Base-by-base conservation (phyloP, 352 stramenopile species). In the Globisporangium sylvaticum region DNA sequence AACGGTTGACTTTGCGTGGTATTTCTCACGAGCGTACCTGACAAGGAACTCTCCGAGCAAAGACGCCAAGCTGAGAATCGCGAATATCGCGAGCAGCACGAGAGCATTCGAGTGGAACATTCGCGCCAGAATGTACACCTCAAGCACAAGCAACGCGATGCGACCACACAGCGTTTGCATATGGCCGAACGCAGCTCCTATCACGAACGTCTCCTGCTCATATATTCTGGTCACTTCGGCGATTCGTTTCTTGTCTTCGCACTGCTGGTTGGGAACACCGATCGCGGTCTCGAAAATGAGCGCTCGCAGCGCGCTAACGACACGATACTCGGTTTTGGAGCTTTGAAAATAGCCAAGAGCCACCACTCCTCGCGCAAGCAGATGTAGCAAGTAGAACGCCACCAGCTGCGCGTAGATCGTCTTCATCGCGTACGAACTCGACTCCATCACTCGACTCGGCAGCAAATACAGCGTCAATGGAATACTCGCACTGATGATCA, bases 391-490 rank as follows among this genome's bases (percentile, higher is more conserved):
- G 58, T 81, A 81, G 10, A 79, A 27, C 39, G 72, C 37, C 18
- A 66, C 64, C n/a, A 81, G 31, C 20, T 69, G 37, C 29, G 29
- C 50, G 25, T 67, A 76, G 5, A 81, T 60, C n/a, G 71, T 61
- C 10, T 62, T 66, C 52, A 72, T 66, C 27, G 52, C 56, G 44
- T 79, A 75, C 59, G 65, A 73, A 24, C 29, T 65, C 42, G 58
- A 77, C 14, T 72, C 80, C 4, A 78, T 70, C 58, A 71, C 71
- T 7, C 69, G 61, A 4, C 5, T 63, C 48, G 84, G 67, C 57
- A 89, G 64, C 63, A 71, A 60, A 65, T 78, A 89, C 2, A 89
- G 72, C 20, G 81, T 67, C 3, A 87, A 65, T 4, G 80, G 78
- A 10, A 75, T 75, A 32, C 67, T 68, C 5, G 75, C 50, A 61